Evolutionary conservation across 768 basidiomycete species (phyloP).

Genomic region (Lanmaoa pseudosensibilis): DNA sequence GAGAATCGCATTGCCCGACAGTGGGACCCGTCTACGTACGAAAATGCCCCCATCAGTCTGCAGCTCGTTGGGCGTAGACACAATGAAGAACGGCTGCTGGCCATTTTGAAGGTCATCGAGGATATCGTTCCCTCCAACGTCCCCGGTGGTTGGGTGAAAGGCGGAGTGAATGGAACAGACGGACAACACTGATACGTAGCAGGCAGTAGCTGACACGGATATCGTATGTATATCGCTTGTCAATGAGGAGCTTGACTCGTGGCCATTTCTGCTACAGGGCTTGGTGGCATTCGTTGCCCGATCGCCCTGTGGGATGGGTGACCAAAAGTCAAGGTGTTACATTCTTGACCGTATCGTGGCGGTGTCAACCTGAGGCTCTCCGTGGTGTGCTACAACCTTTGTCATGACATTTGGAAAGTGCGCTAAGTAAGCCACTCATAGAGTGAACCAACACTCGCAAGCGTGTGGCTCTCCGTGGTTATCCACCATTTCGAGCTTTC

Average conservation of each 20-base stretch:
- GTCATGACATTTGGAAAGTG: background rate
- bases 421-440: too few species aligned
- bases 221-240: conserved; percentile 4
- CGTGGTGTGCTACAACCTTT: background rate
- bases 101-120: conserved; percentile 44
- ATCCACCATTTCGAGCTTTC: background rate
- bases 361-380: background rate
- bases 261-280: conserved; percentile 12
- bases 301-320: conserved; percentile 11
- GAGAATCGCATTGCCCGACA: conserved; percentile 39
- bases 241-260: conserved; percentile 12
- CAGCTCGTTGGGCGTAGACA: conserved; percentile 52
- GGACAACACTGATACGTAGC: conserved; percentile 4
- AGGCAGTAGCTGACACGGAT: background rate
- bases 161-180: conserved; percentile 10
- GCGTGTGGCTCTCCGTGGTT: background rate
- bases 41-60: conserved; percentile 45
- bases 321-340: conserved; percentile 2
- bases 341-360: background rate
- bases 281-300: background rate
- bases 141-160: conserved; percentile 11
- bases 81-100: conserved; percentile 51
- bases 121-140: conserved; percentile 15
- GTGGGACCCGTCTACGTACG: conserved; percentile 43
- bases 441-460: background rate